A percentile compares a stretch with the other conserved stretches of the same genome.
phyloP scores from a whole-genome alignment of 2,329 filamentous ascomycete genomes.

The Calonectria hongkongensis region DNA sequence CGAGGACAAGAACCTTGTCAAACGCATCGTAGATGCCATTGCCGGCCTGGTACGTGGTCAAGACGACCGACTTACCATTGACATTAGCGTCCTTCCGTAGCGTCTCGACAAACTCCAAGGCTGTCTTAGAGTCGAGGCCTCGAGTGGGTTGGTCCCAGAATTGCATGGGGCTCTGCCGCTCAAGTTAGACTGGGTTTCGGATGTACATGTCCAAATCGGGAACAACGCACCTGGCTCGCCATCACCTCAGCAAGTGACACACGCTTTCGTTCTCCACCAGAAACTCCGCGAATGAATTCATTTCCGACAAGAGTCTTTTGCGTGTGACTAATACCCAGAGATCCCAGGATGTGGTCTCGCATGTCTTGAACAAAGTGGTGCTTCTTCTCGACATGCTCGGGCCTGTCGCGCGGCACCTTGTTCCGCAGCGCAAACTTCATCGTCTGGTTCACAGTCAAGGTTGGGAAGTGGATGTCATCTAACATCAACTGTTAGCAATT shows the following conservation, averaged over 20 bases:
- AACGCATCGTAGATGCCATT: slow-evolving; percentile 79
- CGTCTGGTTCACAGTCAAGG: slow-evolving; percentile 78
- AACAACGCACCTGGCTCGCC: slow-evolving; percentile 59
- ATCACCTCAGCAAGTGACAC: slow-evolving; percentile 82
- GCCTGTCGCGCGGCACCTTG: slow-evolving; percentile 75
- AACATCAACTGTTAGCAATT: background rate
- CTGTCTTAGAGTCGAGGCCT: slow-evolving; percentile 82
- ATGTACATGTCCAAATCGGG: background rate
- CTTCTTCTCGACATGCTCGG: slow-evolving; percentile 57
- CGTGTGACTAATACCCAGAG: slow-evolving; percentile 80
- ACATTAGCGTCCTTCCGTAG: slow-evolving; percentile 78
- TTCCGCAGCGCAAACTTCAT: slow-evolving; percentile 78
- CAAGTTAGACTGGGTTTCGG: slow-evolving; percentile 9
- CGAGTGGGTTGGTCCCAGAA: slow-evolving; percentile 83
- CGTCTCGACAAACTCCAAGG: slow-evolving; percentile 80
- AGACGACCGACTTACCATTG: slow-evolving; percentile 78
- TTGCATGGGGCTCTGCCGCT: slow-evolving; percentile 67
- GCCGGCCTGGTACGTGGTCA: slow-evolving; percentile 80
- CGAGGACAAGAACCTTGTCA: slow-evolving; percentile 83
- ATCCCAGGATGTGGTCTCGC: slow-evolving; percentile 63
- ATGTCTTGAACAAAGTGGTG: slow-evolving; percentile 57
- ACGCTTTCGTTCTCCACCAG: slow-evolving; percentile 79
- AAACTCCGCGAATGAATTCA: slow-evolving; percentile 76
- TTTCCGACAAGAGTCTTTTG: slow-evolving; percentile 78
- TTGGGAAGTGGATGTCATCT: slow-evolving; percentile 78